Evolutionary conservation across 768 basidiomycete genomes (phyloP).

Genomic region (Auricularia auricula-judae): DNA sequence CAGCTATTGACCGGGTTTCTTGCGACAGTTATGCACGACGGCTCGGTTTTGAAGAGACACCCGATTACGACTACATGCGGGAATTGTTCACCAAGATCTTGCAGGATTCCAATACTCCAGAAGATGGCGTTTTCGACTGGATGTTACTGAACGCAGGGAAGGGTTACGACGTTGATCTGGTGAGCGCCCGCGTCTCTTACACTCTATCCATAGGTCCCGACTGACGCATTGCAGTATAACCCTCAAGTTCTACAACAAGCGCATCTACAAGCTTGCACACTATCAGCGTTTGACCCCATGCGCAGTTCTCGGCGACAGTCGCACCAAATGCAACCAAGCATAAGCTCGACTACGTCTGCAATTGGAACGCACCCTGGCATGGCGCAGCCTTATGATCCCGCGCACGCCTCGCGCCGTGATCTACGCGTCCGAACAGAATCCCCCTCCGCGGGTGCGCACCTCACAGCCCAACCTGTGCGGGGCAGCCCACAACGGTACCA

Average conservation of each 20-base stretch:
- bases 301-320: neutral
- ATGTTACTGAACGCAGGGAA: constrained; percentile 90
- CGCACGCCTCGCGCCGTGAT: neutral
- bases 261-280: neutral
- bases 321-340: neutral
- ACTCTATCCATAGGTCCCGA: neutral
- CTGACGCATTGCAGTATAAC: neutral
- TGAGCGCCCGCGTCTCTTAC: neutral
- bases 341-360: neutral
- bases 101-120: neutral
- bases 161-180: constrained; percentile 34
- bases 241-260: neutral
- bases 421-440: neutral
- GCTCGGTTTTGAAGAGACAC: constrained; percentile 14
- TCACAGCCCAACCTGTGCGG: neutral
- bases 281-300: neutral
- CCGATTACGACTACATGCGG: constrained; percentile 12
- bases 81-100: constrained; percentile 7
- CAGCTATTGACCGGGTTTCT: constrained; percentile 9
- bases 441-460: neutral
- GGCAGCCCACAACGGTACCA: neutral
- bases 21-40: constrained; percentile 9
- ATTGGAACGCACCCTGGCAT: too few species aligned
- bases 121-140: constrained; percentile 6
- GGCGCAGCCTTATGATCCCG: neutral